Conservation (phyloP, 1,139 yeast genomes). For the Debaryomyces subglobosus region DNA sequence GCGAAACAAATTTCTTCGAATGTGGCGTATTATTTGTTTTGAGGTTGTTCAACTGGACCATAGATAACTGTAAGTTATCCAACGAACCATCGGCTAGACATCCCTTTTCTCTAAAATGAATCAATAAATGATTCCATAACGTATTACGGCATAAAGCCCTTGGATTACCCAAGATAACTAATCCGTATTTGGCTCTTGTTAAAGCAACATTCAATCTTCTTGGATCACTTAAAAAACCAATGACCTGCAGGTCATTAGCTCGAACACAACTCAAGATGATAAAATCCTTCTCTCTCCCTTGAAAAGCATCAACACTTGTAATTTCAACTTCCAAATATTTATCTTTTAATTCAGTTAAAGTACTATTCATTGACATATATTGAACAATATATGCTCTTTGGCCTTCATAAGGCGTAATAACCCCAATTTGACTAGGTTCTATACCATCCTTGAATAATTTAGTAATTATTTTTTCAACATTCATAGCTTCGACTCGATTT, state of each 20-base stretch:
- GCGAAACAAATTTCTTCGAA: slow-evolving; percentile 12
- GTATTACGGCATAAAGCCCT: slow-evolving; percentile 69
- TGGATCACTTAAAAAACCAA: slow-evolving; percentile 89
- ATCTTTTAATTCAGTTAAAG: slow-evolving; percentile 59
- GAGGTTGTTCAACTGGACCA: slow-evolving; percentile 53
- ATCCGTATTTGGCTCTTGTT: slow-evolving; percentile 87
- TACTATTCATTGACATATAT: slow-evolving; percentile 75
- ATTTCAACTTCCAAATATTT: slow-evolving; percentile 78
- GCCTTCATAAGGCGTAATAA: slow-evolving; percentile 93
- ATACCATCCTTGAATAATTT: slow-evolving; percentile 80
- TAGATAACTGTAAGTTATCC: slow-evolving; percentile 74
- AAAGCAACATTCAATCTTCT: slow-evolving; percentile 91
- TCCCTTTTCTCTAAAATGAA: slow-evolving; percentile 82
- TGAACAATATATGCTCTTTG: slow-evolving; percentile 84
- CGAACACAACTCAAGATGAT: slow-evolving; percentile 90
- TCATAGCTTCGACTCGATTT: slow-evolving; percentile 90
- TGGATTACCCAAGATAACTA: slow-evolving; percentile 84
- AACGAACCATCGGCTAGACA: slow-evolving; percentile 92
- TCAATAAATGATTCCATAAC: slow-evolving; percentile 78
- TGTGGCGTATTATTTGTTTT: slow-evolving; percentile 10
- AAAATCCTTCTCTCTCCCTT: slow-evolving; percentile 93
- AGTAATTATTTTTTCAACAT: slow-evolving; percentile 79
- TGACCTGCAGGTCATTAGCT: slow-evolving; percentile 78
- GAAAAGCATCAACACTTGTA: slow-evolving; percentile 93
- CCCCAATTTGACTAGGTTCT: slow-evolving; percentile 81